Evolutionary conservation across 208 protist genomes (phyloP), one percentile per base, ranked within the genome.

Genomic region (Phytomonas francai): DNA sequence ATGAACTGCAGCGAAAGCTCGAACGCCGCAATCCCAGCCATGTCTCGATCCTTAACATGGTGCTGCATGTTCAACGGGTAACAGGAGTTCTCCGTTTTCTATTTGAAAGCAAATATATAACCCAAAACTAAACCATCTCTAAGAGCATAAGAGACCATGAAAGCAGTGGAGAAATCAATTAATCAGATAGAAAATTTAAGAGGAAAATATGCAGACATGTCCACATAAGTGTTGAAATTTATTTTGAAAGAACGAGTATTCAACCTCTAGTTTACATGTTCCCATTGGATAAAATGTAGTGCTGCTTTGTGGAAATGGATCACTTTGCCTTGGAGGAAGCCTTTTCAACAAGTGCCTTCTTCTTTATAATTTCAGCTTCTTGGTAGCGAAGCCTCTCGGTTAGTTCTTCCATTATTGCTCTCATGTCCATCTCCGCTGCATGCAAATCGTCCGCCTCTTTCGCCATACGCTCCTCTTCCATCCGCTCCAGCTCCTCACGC

Each of bases 1-100:
- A 87, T 83, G 65, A 93, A 84, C 68, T 95, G 86, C 29, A 95
- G 74, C 19, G 87, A 78, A n/a, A 92, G 59, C 75, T 95, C 87
- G 71, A 92, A 95, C 25, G 89, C 89, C 16, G 81, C 83, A 69
- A 88, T 79, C 16, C 86, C 89, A 0, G 89, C 86, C 25, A 82
- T 62, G 63, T 94, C 86, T 59, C 89, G 83, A 66, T 65, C 62
- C 29, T 32, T 65, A 19, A 28, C 33, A 42, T 60, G 32, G 11
- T 42, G 32, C 58, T 61, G 39, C 1, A 61, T 61, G 30, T 32
- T 14, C 11, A 61, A 61, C 32, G 0, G 1, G 30, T 2, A 61
- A 22, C 32, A 61, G 32, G 19, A 61, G 11, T 14, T 42, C 32
- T 42, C 11, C 32, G 9, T 61, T 61, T 14, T 1, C 32, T 61